These are phyloP conservation scores for Aureobasidium sp. DNA, from an alignment of 2,329 filamentous ascomycete species.

Conservation along the genomic window DNA sequence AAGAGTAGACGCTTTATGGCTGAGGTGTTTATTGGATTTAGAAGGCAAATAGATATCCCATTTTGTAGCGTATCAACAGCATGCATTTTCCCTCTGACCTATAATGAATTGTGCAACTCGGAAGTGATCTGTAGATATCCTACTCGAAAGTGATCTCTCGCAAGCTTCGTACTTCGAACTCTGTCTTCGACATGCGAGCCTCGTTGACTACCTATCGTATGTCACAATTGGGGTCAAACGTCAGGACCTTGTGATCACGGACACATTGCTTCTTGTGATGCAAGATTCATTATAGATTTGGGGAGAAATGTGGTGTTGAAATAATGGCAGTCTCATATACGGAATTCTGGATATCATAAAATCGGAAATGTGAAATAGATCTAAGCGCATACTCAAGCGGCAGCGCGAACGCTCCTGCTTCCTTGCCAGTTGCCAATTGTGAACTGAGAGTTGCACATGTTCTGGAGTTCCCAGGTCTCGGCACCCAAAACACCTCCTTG, in stretches of 20 bases:
- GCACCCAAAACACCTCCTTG: conserved; percentile 18
- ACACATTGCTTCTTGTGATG: too few species aligned
- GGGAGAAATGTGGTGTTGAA: too few species aligned
- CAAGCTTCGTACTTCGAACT: too few species aligned
- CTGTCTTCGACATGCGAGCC: too few species aligned
- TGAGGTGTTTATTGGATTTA: background rate
- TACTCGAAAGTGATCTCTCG: background rate
- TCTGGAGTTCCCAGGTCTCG: conserved; percentile 58
- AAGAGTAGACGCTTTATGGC: background rate
- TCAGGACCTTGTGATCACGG: too few species aligned
- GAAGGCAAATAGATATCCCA: background rate
- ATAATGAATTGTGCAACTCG: background rate
- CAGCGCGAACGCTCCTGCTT: conserved; percentile 1
- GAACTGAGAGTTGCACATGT: conserved; percentile 55
- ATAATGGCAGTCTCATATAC: too few species aligned
- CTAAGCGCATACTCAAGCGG: background rate
- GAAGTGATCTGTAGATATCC: background rate
- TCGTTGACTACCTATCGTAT: too few species aligned
- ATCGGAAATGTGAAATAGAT: background rate
- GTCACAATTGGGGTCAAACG: too few species aligned
- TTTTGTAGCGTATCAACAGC: background rate
- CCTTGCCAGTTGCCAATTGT: conserved; percentile 38
- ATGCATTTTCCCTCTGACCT: background rate
- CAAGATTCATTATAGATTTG: too few species aligned
- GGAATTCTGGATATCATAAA: background rate